Conservation (phyloP, 192 early-diverging fungal species). For the Spinellus fusiger region DNA sequence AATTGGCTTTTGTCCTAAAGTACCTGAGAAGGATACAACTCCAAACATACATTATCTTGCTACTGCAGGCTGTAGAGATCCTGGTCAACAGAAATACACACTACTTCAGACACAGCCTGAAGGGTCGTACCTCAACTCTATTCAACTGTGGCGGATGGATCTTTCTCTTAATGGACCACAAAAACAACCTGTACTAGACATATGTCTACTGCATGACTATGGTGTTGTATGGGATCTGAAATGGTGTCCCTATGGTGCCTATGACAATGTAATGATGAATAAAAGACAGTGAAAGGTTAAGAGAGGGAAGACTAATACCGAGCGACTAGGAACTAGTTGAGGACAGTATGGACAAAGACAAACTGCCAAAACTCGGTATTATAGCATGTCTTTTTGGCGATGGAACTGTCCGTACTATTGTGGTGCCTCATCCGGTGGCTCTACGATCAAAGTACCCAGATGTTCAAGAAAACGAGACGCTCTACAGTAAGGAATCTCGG, state of each 20-base stretch:
- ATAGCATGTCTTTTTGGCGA: slow-evolving; percentile 31
- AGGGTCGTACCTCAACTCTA: slow-evolving; percentile 12
- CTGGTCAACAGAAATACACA: slow-evolving; percentile 16
- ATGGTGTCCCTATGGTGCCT: slow-evolving; percentile 41
- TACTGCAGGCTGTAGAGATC: slow-evolving; percentile 26
- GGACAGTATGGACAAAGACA: background rate
- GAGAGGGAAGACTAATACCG: background rate
- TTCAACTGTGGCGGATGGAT: slow-evolving; percentile 38
- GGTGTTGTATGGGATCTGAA: slow-evolving; percentile 27
- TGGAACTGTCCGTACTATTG: slow-evolving; percentile 21
- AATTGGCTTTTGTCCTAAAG: slow-evolving; percentile 29
- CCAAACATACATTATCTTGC: slow-evolving; percentile 33
- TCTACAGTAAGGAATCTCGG: slow-evolving; percentile 16
- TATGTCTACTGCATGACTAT: slow-evolving; percentile 37
- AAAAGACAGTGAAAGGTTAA: background rate
- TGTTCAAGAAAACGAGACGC: background rate
- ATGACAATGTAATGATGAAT: slow-evolving; percentile 21
- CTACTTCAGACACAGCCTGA: slow-evolving; percentile 9
- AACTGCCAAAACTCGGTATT: slow-evolving; percentile 30
- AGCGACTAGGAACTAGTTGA: background rate
- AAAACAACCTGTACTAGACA: slow-evolving; percentile 20
- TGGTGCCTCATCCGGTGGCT: slow-evolving; percentile 29
- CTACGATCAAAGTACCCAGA: background rate
- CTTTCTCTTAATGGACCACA: background rate
- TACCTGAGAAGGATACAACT: background rate